Evolutionary conservation across 2,329 filamentous ascomycete species (phyloP).

Genomic region (Neonectria coccinea): DNA sequence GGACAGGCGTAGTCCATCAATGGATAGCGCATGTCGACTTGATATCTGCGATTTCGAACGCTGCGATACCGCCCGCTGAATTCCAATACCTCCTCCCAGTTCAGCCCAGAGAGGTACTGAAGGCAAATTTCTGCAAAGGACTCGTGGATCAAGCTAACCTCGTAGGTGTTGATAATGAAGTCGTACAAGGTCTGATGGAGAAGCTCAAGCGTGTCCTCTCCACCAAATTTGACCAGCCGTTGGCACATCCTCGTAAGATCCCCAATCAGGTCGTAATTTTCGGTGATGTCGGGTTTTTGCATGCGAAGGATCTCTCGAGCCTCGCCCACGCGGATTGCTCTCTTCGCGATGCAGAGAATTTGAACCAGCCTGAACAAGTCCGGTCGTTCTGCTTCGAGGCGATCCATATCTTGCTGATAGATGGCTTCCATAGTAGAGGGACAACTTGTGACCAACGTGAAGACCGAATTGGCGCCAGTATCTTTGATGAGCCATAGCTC

Average conservation of each 20-base stretch:
- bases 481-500: conserved; percentile 39
- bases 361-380: conserved; percentile 36
- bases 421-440: conserved; percentile 39
- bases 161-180: conserved; percentile 36
- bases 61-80: not conserved
- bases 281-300: conserved; percentile 33
- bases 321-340: conserved; percentile 27
- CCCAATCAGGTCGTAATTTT: conserved; percentile 34
- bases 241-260: conserved; percentile 35
- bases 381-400: conserved; percentile 29
- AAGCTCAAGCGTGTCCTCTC: conserved; percentile 34
- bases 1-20: conserved; percentile 29
- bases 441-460: conserved; percentile 36
- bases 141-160: conserved; percentile 28
- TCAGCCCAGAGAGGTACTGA: conserved; percentile 22
- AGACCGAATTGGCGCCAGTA: conserved; percentile 37
- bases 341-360: conserved; percentile 32
- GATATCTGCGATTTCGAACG: not conserved
- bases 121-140: conserved; percentile 30
- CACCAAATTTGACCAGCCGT: conserved; percentile 32
- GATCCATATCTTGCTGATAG: conserved; percentile 40
- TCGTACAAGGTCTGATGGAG: conserved; percentile 41
- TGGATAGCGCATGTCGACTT: conserved; percentile 8
- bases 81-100: conserved; percentile 27
- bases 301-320: conserved; percentile 33